Conservation (phyloP, 164 flowering plant genomes). For the Platanus orientalis region DNA sequence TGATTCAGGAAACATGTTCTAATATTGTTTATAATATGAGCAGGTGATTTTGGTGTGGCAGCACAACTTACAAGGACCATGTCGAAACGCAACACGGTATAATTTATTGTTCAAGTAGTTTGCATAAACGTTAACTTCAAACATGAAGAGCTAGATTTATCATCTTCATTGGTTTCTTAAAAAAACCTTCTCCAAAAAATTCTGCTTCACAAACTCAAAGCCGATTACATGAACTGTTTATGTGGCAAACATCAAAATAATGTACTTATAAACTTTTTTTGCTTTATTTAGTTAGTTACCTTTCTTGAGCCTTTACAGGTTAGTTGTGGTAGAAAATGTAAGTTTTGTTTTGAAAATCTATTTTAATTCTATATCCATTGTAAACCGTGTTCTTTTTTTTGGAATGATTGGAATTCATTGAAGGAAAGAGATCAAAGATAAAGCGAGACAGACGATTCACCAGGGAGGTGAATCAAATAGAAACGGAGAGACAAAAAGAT, state of each 20-base stretch:
- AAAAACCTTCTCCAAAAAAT: neutral
- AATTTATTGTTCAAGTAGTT: constrained; percentile 5
- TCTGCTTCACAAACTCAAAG: neutral
- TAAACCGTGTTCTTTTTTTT: too few species aligned
- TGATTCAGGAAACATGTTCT: neutral
- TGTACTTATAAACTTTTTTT: too few species aligned
- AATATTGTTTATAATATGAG: constrained; percentile 4
- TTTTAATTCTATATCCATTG: too few species aligned
- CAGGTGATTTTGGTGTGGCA: constrained; percentile 99
- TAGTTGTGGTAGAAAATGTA: neutral
- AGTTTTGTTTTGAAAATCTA: neutral
- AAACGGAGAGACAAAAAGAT: too few species aligned
- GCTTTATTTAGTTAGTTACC: neutral
- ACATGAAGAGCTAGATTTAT: neutral
- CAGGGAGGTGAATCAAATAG: too few species aligned
- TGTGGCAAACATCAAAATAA: too few species aligned
- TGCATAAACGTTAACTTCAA: neutral
- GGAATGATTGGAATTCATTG: too few species aligned
- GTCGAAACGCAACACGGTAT: constrained; percentile 99
- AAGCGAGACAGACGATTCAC: too few species aligned
- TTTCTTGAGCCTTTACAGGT: neutral
- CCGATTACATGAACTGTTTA: too few species aligned
- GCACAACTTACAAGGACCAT: constrained; percentile 98
- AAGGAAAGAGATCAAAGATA: too few species aligned
- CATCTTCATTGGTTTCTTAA: neutral